Evolutionary conservation across 148 eudicot genomes (phyloP), one percentile per base, ranked within the genome.

Genomic region (Spergularia marina): DNA sequence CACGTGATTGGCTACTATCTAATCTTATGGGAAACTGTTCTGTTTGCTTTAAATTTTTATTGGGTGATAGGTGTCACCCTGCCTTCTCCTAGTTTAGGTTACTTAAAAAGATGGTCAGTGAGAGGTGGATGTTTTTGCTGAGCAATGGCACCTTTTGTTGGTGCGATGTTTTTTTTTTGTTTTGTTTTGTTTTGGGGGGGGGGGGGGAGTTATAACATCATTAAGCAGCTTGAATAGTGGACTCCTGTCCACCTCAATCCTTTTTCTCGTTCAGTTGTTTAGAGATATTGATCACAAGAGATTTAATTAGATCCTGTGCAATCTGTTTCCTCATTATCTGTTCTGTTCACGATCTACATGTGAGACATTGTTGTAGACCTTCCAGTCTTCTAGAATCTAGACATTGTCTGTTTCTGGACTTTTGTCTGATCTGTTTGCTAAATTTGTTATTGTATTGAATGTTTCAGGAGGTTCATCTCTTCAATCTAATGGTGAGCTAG

Each of bases 391-490:
- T 18, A 16, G 4, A 16, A 51, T 68, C 16, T 18, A 16, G 4
- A 16, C 23, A 5, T 1, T 66, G 54, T 57, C 44, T 51, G 55
- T 74, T 39, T 30, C 25, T 44, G 11, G 5, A 71, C 12, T 15
- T 17, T 12, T 40, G 11, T 56, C 17, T 57, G 7, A 12, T 54
- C 55, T 47, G 74, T 49, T 47, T 21, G 5, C 17, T 63, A 40
- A 25, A 52, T 17, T 53, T 52, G 30, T 62, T 16, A 68, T 78
- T 63, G 20, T 10, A 57, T 55, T 44, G 49, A 8, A 66, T 60
- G 51, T 61, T 75, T n/a, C 55, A 80, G 90, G 82, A 73, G 80
- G 73, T 67, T 77, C 86, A 83, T 62, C 80, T 54, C 71, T 69
- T 60, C 84, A 79, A 68, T 80, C 75, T 59, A 72, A 68, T 61